Evolutionary conservation across 2,329 filamentous ascomycete genomes (phyloP).

Genomic region (Drechslerella coelobrocha): DNA sequence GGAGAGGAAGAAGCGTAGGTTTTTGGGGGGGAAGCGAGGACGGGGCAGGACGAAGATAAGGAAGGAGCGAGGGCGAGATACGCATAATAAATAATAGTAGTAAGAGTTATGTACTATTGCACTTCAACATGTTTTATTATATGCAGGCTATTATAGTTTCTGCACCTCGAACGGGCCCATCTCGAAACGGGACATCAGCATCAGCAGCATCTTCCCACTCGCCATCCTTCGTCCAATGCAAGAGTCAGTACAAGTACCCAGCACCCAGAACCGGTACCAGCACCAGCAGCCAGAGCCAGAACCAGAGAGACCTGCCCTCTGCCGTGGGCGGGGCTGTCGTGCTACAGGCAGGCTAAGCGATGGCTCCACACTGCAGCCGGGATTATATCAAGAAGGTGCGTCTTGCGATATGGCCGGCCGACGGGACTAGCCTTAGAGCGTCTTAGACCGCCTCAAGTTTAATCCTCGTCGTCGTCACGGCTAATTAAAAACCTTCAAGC

Average conservation of each 20-base stretch:
- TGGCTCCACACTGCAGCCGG: conserved; percentile 1
- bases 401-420: not conserved
- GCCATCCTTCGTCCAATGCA: no score
- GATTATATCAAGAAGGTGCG: conserved; percentile 1
- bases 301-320: no score
- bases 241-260: no score
- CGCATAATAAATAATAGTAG: not conserved
- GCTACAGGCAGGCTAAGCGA: conserved; percentile 6
- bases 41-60: not conserved
- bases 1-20: conserved; percentile 10
- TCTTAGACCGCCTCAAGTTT: no score
- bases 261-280: not conserved
- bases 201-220: no score
- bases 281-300: no score
- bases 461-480: not conserved
- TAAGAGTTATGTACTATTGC: not conserved
- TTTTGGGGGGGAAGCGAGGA: conserved; percentile 4
- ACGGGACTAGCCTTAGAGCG: no score
- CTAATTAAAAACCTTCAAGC: no score
- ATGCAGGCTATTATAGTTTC: no score
- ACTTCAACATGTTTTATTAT: no score
- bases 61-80: not conserved
- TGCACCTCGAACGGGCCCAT: no score
- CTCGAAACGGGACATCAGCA: no score
- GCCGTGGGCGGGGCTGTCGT: conserved; percentile 2